Percentiles rank a stretch among this genome's conserved stretches.
phyloP scores from a whole-genome alignment of 2,329 filamentous ascomycete genomes.

The Venturiaceae sp. region DNA sequence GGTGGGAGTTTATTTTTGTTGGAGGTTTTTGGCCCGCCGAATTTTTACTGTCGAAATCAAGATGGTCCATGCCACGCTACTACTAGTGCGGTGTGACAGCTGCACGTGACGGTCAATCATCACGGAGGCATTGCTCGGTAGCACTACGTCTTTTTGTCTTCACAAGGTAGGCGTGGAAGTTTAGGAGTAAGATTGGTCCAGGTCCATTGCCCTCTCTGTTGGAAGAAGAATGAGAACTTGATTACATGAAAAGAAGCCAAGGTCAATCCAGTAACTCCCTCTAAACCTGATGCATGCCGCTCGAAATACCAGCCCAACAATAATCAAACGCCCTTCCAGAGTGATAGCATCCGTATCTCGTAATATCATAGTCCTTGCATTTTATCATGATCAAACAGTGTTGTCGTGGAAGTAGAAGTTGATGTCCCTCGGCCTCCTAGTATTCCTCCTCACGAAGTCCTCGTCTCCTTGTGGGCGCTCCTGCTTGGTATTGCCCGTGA shows the following conservation, averaged over 20 bases:
- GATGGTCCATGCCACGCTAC: no score
- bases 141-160: no score
- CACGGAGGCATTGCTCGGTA: no score
- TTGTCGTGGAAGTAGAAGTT: conserved; percentile 92
- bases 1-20: no score
- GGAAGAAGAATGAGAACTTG: neutral
- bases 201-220: neutral
- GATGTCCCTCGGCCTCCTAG: conserved; percentile 74
- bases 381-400: conserved; percentile 29
- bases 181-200: no score
- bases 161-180: no score
- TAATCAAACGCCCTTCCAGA: neutral
- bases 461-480: conserved; percentile 85
- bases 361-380: neutral
- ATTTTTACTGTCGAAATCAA: no score
- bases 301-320: neutral
- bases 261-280: neutral
- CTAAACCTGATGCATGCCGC: neutral
- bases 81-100: no score
- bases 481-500: conserved; percentile 87
- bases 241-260: neutral
- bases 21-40: no score
- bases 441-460: conserved; percentile 76
- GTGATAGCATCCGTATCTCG: neutral
- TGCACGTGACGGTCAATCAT: no score